These are phyloP conservation scores for Triangularia setosa DNA, from an alignment of 2,329 filamentous ascomycete genomes.

Conservation along the genomic window DNA sequence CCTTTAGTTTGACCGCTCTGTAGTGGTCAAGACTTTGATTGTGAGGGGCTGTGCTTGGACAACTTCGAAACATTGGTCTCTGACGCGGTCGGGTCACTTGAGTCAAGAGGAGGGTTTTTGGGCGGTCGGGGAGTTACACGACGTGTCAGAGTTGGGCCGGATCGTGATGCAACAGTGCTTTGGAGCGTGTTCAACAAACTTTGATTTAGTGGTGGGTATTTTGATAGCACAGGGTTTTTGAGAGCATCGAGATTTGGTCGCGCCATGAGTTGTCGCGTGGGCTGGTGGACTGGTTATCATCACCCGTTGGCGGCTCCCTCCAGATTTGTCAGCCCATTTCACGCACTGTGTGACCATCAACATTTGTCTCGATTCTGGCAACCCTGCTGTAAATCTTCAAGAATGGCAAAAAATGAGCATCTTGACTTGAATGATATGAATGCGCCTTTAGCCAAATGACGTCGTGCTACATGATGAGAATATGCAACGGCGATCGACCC, in stretches of 20 bases:
- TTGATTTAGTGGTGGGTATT: background rate
- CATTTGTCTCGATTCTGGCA: background rate
- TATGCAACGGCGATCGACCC: constrained; percentile 12
- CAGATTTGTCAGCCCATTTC: background rate
- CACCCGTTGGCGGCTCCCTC: background rate
- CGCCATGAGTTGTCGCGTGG: background rate
- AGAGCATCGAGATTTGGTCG: background rate
- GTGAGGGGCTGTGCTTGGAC: background rate
- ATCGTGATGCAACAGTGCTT: background rate
- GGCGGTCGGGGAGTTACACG: constrained; percentile 3
- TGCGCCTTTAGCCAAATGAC: background rate
- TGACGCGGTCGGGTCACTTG: constrained; percentile 6
- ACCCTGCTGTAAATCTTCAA: background rate
- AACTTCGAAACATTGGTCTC: background rate
- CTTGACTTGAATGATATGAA: background rate
- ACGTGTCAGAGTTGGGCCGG: constrained; percentile 10
- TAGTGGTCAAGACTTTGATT: background rate
- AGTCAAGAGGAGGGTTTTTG: background rate
- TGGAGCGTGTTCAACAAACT: background rate
- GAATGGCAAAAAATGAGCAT: background rate
- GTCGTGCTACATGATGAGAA: background rate
- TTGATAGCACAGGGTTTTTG: background rate
- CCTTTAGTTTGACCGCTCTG: background rate
- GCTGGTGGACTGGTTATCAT: background rate
- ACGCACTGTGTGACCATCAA: background rate